phyloP scores from a whole-genome alignment of 805 yeast genomes.

The Wickerhamomyces kurtzmanii region DNA sequence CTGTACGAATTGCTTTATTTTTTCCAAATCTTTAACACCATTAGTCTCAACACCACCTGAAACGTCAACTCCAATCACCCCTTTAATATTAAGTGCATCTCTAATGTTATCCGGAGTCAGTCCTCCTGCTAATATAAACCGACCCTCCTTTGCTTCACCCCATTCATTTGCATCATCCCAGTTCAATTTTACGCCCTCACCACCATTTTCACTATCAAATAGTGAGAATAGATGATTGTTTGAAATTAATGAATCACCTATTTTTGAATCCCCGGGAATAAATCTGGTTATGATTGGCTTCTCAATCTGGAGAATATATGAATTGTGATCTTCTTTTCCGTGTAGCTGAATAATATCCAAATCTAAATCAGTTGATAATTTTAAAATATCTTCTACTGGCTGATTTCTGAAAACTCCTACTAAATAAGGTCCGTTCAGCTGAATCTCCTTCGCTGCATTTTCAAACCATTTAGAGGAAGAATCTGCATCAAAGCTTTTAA shows the following conservation, averaged over 20 bases:
- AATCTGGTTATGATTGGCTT: slow-evolving; percentile 67
- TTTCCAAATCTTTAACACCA: slow-evolving; percentile 61
- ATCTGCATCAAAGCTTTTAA: not conserved
- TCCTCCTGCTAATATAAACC: slow-evolving; percentile 83
- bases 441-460: slow-evolving; percentile 12
- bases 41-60: slow-evolving; percentile 88
- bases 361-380: slow-evolving; percentile 26
- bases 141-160: slow-evolving; percentile 14
- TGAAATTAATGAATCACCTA: slow-evolving; percentile 20
- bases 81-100: slow-evolving; percentile 35
- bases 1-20: slow-evolving; percentile 48
- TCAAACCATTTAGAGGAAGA: not conserved
- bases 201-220: slow-evolving; percentile 85
- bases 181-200: slow-evolving; percentile 75
- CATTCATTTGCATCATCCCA: slow-evolving; percentile 48
- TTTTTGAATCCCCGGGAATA: slow-evolving; percentile 44
- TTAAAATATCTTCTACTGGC: slow-evolving; percentile 47
- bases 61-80: slow-evolving; percentile 87
- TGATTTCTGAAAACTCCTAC: slow-evolving; percentile 94
- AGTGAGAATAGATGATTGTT: slow-evolving; percentile 45
- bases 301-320: slow-evolving; percentile 19
- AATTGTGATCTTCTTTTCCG: slow-evolving; percentile 55
- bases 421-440: slow-evolving; percentile 46
- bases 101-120: slow-evolving; percentile 65
- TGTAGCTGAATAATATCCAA: slow-evolving; percentile 85